Base-by-base conservation (phyloP, 2,329 filamentous ascomycete genomes). In the Stemphylium vesicarium region DNA sequence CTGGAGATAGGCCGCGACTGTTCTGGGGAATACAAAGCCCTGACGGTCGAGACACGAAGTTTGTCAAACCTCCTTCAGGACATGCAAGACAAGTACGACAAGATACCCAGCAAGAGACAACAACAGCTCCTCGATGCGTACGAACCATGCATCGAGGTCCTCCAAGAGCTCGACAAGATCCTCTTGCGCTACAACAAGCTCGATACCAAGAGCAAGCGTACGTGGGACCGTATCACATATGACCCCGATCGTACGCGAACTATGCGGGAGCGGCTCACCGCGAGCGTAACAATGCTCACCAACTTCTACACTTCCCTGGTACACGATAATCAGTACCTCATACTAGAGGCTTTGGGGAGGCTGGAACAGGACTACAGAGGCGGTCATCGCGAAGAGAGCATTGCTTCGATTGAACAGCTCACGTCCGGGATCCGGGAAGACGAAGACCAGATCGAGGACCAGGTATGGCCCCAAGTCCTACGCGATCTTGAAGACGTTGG, bases 401-500 rank as follows among this genome's bases (percentile, higher is more conserved):
- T 68, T 31, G 59, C 60, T 24, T 69, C 66, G 3, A 59, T 71
- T 26, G 63, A 65, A 45, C 57, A 52, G 15, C 65, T 71, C 22
- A 59, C 57, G n/a, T 63, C 60, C 36, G 41, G 41, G 2, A 33
- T 43, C 9, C 35, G 16, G 13, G 24, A 58, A n/a, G 51, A 59
- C 10, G 52, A 63, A 3, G 58, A 59, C 7, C 60, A 58, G 6
- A 61, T 62, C 4, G 64, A 70, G 7, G 70, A 70, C 40, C 62
- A 63, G 24, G 65, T 69, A 10, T 74, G 71, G 71, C 51, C 47
- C 7, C 66, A 72, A 46, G 68, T 74, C 12, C 63, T 73, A 11
- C 59, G 64, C 10, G 71, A 74, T 36, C 57, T 74, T 2, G 66
- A 71, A 41, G 71, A 73, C 38, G 65, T 71, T 18, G 70, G 70